phyloP scores from a whole-genome alignment of 257 asterid genomes.

The Penstemon newberryi region DNA sequence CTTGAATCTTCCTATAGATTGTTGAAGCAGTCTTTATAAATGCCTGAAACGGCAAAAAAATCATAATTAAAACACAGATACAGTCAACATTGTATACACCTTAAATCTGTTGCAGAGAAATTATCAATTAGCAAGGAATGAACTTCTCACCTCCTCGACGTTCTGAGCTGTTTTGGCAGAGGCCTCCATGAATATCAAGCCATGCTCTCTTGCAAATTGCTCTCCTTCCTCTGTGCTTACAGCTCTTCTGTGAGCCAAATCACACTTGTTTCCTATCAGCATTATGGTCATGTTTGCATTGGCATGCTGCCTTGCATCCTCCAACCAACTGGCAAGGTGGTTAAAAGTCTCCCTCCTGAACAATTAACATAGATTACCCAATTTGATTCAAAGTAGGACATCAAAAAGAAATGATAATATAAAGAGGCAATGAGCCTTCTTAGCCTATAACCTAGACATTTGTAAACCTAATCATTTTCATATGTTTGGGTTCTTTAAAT shows the following conservation, averaged over 20 bases:
- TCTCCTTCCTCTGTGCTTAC: slow-evolving; percentile 86
- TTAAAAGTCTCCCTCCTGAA: slow-evolving; percentile 82
- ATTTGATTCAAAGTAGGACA: background rate
- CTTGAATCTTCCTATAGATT: slow-evolving; percentile 78
- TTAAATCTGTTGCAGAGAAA: too few species aligned
- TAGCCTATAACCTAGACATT: background rate
- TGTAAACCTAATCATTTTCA: background rate
- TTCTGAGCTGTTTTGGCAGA: slow-evolving; percentile 88
- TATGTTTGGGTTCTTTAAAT: background rate
- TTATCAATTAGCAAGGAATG: background rate
- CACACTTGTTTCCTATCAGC: slow-evolving; percentile 80
- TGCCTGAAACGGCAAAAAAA: slow-evolving; percentile 42
- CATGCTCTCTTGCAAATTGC: slow-evolving; percentile 78
- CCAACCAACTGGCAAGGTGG: slow-evolving; percentile 81
- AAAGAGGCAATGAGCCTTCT: background rate
- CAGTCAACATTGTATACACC: too few species aligned
- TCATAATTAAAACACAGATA: too few species aligned
- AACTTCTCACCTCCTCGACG: slow-evolving; percentile 70
- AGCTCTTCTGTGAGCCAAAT: slow-evolving; percentile 71
- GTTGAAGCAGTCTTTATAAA: slow-evolving; percentile 72
- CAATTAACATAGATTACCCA: background rate
- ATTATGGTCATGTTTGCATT: slow-evolving; percentile 71
- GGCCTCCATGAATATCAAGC: slow-evolving; percentile 82
- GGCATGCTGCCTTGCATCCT: slow-evolving; percentile 81
- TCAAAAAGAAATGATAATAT: slow-evolving; percentile 8